Conservation (phyloP, 768 basidiomycete genomes). For the Pleurotus citrinopileatus region DNA sequence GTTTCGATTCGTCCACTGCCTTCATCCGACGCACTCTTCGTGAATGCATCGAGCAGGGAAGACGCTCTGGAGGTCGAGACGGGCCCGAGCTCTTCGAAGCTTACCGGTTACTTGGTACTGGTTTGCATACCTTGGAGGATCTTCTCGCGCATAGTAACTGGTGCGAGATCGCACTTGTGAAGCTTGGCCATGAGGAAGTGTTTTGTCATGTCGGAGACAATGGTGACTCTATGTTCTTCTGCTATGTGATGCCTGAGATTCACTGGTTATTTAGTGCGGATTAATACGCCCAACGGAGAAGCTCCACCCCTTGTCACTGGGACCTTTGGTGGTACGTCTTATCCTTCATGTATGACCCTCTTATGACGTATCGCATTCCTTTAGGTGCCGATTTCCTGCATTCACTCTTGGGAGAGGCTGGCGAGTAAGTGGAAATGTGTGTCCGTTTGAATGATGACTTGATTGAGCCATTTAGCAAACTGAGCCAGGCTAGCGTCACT, state of each 20-base stretch:
- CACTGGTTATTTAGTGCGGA: constrained; percentile 28
- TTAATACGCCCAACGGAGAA: constrained; percentile 52
- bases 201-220: constrained; percentile 80
- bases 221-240: constrained; percentile 23
- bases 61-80: constrained; percentile 53
- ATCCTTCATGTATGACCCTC: neutral
- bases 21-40: constrained; percentile 61
- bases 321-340: constrained; percentile 51
- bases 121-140: constrained; percentile 70
- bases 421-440: constrained; percentile 40
- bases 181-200: constrained; percentile 66
- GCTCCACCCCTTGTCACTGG: constrained; percentile 67
- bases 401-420: constrained; percentile 62
- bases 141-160: constrained; percentile 78
- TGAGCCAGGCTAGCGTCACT: constrained; percentile 61
- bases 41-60: constrained; percentile 66
- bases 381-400: constrained; percentile 60
- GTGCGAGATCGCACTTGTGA: constrained; percentile 71
- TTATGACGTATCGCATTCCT: neutral
- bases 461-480: constrained; percentile 32
- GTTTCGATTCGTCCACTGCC: constrained; percentile 75
- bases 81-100: constrained; percentile 59
- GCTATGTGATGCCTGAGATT: constrained; percentile 2
- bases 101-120: constrained; percentile 69
- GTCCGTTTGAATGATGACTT: neutral